Evolutionary conservation across 2,329 filamentous ascomycete species (phyloP).

Genomic region (Ceratocystis smalleyi): DNA sequence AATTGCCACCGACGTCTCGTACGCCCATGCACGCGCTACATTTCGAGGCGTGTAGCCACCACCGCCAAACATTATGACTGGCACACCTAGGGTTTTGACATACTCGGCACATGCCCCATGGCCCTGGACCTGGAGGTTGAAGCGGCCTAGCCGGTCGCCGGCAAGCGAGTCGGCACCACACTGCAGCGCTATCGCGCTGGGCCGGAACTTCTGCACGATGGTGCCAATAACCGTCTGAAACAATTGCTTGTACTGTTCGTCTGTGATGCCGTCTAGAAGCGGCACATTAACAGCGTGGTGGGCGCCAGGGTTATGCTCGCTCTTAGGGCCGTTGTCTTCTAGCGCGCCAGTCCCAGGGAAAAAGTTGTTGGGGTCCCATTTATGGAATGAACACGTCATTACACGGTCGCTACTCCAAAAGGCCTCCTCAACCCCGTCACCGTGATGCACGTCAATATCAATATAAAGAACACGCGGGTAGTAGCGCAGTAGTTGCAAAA

Average conservation of each 20-base stretch:
- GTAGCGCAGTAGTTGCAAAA: slow-evolving; percentile 69
- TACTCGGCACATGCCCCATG: slow-evolving; percentile 85
- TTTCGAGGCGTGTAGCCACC: slow-evolving; percentile 95
- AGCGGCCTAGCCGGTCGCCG: slow-evolving; percentile 81
- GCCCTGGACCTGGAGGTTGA: slow-evolving; percentile 91
- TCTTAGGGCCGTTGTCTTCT: slow-evolving; percentile 68
- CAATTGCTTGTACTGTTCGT: slow-evolving; percentile 72
- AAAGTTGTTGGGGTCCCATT: slow-evolving; percentile 71
- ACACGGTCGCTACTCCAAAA: slow-evolving; percentile 82
- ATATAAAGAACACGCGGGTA: slow-evolving; percentile 84
- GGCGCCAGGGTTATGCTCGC: slow-evolving; percentile 70
- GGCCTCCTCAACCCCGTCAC: slow-evolving; percentile 79
- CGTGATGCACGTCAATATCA: slow-evolving; percentile 84
- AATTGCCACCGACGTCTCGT: slow-evolving; percentile 85
- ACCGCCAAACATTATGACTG: slow-evolving; percentile 80
- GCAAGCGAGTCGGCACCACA: slow-evolving; percentile 91
- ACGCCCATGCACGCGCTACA: slow-evolving; percentile 90
- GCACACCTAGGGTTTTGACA: slow-evolving; percentile 65
- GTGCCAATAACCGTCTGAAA: slow-evolving; percentile 69
- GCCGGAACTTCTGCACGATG: slow-evolving; percentile 71
- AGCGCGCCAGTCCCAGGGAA: slow-evolving; percentile 85
- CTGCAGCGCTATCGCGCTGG: slow-evolving; percentile 80
- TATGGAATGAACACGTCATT: slow-evolving; percentile 90
- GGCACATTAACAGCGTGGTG: slow-evolving; percentile 86
- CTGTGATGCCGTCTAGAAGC: slow-evolving; percentile 77